Percentiles rank a stretch among this genome's conserved stretches.
Conservation (phyloP, 2,329 filamentous ascomycete genomes). For the Fusarium sp. region DNA sequence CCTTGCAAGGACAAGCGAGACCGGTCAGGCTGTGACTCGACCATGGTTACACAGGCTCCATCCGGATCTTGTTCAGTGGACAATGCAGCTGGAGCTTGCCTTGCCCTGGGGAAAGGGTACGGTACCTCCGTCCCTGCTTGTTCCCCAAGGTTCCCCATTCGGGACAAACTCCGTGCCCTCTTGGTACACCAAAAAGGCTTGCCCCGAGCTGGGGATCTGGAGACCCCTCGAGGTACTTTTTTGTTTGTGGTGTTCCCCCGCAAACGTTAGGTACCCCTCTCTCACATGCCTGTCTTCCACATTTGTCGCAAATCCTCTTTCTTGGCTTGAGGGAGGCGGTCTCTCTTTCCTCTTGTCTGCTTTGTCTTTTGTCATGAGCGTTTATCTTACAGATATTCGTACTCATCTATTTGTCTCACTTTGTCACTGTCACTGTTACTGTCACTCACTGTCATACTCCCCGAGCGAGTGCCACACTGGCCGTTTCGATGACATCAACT, state of each 20-base stretch:
- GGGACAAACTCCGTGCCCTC: conserved; percentile 28
- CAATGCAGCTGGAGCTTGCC: not conserved
- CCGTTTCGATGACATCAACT: conserved; percentile 56
- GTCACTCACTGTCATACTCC: not conserved
- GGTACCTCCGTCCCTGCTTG: not conserved
- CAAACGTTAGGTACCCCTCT: conserved; percentile 32
- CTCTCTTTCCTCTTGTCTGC: conserved; percentile 4
- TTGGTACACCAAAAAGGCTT: conserved; percentile 29
- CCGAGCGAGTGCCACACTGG: not conserved
- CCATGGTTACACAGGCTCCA: conserved; percentile 16
- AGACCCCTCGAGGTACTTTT: conserved; percentile 37
- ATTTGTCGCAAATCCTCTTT: conserved; percentile 13
- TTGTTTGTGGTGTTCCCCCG: conserved; percentile 20
- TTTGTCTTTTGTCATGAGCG: not conserved
- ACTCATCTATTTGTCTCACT: not conserved
- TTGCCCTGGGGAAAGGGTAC: not conserved
- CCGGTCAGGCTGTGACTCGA: conserved; percentile 12
- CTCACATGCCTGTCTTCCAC: conserved; percentile 40
- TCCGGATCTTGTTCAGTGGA: not conserved
- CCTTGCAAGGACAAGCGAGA: conserved; percentile 24
- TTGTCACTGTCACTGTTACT: not conserved
- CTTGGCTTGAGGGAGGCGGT: not conserved
- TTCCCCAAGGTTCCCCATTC: conserved; percentile 32
- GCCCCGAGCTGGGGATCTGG: conserved; percentile 37
- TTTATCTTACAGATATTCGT: conserved; percentile 5